phyloP scores from a whole-genome alignment of 345 rosid genomes.

The Moringa oleifera region DNA sequence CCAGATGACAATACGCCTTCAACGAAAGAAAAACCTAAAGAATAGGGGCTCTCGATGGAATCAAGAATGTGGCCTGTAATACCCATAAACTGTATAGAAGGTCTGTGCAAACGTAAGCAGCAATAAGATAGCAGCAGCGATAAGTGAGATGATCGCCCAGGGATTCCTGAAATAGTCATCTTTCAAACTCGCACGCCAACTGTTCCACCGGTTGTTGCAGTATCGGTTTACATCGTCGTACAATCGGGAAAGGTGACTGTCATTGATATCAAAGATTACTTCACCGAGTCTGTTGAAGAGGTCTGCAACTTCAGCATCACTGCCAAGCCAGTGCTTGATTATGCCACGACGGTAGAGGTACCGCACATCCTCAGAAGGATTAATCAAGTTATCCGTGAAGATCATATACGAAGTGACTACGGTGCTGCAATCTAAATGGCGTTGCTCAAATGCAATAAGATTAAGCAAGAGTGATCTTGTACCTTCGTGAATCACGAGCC shows the following conservation, averaged over 20 bases:
- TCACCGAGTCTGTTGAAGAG: conserved; percentile 78
- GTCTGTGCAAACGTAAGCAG: conserved; percentile 73
- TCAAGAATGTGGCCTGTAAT: conserved; percentile 50
- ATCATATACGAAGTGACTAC: conserved; percentile 74
- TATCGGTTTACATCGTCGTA: conserved; percentile 60
- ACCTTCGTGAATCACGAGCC: conserved; percentile 83
- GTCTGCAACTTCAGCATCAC: conserved; percentile 80
- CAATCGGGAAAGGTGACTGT: conserved; percentile 59
- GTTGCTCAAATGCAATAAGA: conserved; percentile 77
- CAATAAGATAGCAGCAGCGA: conserved; percentile 59
- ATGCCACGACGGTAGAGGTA: conserved; percentile 74
- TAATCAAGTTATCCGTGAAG: conserved; percentile 89
- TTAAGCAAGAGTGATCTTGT: conserved; percentile 86
- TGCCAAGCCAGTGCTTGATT: conserved; percentile 85
- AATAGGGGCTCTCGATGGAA: too few relatives aligned
- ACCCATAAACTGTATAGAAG: conserved; percentile 62
- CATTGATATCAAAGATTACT: conserved; percentile 70
- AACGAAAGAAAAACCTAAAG: too few relatives aligned
- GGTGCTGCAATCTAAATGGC: conserved; percentile 70
- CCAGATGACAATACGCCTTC: too few relatives aligned
- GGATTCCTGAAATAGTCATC: conserved; percentile 79
- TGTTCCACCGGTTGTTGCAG: conserved; percentile 74
- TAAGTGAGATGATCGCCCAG: conserved; percentile 72
- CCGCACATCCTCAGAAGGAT: conserved; percentile 68
- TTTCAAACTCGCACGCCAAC: conserved; percentile 73